Evolutionary conservation across 441 rosid species (phyloP).

Genomic region (Brassica balearica): DNA sequence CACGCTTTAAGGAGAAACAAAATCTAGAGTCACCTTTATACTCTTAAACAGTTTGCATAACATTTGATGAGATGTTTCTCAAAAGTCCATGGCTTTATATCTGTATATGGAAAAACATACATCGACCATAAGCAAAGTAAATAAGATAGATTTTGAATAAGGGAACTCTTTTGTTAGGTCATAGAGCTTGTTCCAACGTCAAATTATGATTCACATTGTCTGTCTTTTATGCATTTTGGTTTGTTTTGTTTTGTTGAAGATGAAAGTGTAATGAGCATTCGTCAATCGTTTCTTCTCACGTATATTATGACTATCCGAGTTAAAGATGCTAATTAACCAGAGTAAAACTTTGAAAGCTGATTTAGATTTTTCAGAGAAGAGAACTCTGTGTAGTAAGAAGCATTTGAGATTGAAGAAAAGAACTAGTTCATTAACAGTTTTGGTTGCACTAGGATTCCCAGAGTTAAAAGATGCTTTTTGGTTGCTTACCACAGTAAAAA

Average conservation of each 20-base stretch:
- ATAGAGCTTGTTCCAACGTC: not conserved
- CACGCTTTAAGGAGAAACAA: not conserved
- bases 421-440: not conserved
- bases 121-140: not conserved
- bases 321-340: not conserved
- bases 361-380: not conserved
- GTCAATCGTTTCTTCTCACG: not conserved
- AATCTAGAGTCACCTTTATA: not conserved
- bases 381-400: not conserved
- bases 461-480: not conserved
- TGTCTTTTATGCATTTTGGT: not conserved
- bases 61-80: no score
- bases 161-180: not conserved
- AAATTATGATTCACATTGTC: constrained; percentile 4
- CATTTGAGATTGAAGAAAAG: not conserved
- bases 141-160: not conserved
- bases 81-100: no score
- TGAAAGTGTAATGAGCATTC: not conserved
- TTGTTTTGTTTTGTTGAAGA: not conserved
- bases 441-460: not conserved
- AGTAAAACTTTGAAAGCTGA: not conserved
- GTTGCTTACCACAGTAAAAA: not conserved
- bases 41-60: not conserved
- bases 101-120: not conserved
- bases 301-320: not conserved